Evolutionary conservation across 306 rosid genomes (phyloP).

Genomic region (Urtica urens): DNA sequence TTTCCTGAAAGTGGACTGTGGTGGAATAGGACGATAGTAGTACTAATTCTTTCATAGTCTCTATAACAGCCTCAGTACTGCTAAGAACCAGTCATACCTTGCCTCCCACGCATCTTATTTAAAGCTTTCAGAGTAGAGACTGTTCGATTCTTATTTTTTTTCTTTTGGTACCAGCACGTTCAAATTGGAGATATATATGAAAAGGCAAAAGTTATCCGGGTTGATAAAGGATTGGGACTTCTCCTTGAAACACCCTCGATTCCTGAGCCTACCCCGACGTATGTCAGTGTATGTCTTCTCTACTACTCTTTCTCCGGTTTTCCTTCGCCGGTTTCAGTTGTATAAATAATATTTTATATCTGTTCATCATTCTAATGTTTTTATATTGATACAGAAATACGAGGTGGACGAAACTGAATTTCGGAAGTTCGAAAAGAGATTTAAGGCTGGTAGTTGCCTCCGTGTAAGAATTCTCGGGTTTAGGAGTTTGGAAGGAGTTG

Average conservation of each 20-base stretch:
- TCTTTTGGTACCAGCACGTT: slow-evolving; percentile 41
- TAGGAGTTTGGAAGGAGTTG: slow-evolving; percentile 87
- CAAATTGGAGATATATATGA: slow-evolving; percentile 77
- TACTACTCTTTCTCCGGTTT: not conserved
- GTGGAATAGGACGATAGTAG: too few relatives aligned
- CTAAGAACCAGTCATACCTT: too few relatives aligned
- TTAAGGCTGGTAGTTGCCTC: slow-evolving; percentile 60
- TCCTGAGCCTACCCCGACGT: slow-evolving; percentile 66
- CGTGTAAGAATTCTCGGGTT: slow-evolving; percentile 84
- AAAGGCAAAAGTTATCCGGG: slow-evolving; percentile 71
- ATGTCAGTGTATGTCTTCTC: slow-evolving; percentile 53
- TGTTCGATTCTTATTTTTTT: too few relatives aligned
- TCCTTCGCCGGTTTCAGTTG: not conserved
- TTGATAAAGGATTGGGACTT: slow-evolving; percentile 65
- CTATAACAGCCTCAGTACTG: too few relatives aligned
- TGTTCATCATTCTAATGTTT: slow-evolving; percentile 6
- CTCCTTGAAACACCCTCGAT: slow-evolving; percentile 70
- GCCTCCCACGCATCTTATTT: too few relatives aligned
- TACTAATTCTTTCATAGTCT: too few relatives aligned
- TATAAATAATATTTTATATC: slow-evolving; percentile 4
- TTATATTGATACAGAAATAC: slow-evolving; percentile 39
- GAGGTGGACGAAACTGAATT: slow-evolving; percentile 66
- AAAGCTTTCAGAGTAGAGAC: too few relatives aligned
- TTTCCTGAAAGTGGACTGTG: too few relatives aligned
- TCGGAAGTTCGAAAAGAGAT: slow-evolving; percentile 79